These are phyloP conservation scores for Tolypocladium album DNA, from an alignment of 2,329 filamentous ascomycete genomes.

Conservation along the genomic window DNA sequence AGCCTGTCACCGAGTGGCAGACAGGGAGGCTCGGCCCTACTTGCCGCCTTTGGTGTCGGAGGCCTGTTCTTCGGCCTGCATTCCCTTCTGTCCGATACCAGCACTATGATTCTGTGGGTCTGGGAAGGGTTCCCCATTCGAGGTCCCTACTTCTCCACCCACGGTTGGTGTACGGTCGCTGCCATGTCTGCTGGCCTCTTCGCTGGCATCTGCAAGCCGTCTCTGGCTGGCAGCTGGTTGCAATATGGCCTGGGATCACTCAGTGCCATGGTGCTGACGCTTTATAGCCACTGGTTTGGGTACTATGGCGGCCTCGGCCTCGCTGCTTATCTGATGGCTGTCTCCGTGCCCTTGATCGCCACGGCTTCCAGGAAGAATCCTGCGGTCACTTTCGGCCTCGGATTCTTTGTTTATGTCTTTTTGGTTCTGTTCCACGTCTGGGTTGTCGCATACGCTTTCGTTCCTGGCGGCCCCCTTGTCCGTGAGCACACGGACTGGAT, in stretches of 20 bases:
- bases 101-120: slow-evolving; percentile 97
- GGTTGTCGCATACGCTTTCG: slow-evolving; percentile 97
- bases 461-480: slow-evolving; percentile 84
- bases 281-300: slow-evolving; percentile 73
- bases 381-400: slow-evolving; percentile 72
- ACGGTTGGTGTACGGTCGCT: slow-evolving; percentile 76
- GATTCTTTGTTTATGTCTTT: slow-evolving; percentile 86
- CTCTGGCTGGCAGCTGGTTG: slow-evolving; percentile 65
- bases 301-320: slow-evolving; percentile 74
- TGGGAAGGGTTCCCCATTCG: slow-evolving; percentile 94
- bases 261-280: slow-evolving; percentile 69
- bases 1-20: slow-evolving; percentile 20
- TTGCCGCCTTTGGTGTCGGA: slow-evolving; percentile 69
- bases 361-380: slow-evolving; percentile 70
- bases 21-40: slow-evolving; percentile 52
- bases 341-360: slow-evolving; percentile 63
- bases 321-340: slow-evolving; percentile 71
- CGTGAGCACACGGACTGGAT: slow-evolving; percentile 94
- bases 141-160: slow-evolving; percentile 79
- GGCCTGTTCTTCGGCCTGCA: slow-evolving; percentile 85
- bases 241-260: slow-evolving; percentile 67
- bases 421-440: slow-evolving; percentile 96
- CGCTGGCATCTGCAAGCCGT: slow-evolving; percentile 63
- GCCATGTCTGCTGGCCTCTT: slow-evolving; percentile 78
- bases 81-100: slow-evolving; percentile 88